Conservation (phyloP, 1,284 basidiomycete genomes). For the Irpex lacteus region DNA sequence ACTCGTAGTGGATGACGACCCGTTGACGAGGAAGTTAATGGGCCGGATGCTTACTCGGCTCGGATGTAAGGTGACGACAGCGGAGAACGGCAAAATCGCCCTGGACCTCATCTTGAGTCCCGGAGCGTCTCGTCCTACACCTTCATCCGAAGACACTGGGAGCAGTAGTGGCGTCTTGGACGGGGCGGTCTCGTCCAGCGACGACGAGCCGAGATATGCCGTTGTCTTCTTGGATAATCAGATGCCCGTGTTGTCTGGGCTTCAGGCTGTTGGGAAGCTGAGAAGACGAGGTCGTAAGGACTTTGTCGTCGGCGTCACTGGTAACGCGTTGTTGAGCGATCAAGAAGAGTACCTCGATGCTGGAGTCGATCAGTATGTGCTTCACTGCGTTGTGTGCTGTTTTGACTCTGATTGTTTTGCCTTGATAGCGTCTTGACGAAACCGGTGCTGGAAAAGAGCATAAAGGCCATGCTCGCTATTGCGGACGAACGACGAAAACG, state of each 20-base stretch:
- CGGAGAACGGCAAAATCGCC: constrained; percentile 87
- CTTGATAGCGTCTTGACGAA: constrained; percentile 33
- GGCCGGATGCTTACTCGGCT: constrained; percentile 77
- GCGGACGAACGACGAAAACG: constrained; percentile 32
- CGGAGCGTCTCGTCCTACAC: constrained; percentile 22
- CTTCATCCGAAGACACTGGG: constrained; percentile 32
- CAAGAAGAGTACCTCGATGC: constrained; percentile 77
- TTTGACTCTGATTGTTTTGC: constrained; percentile 14
- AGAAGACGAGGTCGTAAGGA: constrained; percentile 64
- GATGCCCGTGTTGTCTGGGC: constrained; percentile 81
- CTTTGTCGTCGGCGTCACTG: constrained; percentile 79
- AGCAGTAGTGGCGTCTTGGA: constrained; percentile 21
- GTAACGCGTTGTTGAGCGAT: constrained; percentile 68
- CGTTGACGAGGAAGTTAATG: constrained; percentile 82
- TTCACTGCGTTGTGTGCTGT: neutral
- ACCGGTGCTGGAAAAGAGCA: constrained; percentile 35
- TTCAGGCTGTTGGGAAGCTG: constrained; percentile 68
- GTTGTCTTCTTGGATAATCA: constrained; percentile 86
- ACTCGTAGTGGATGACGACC: constrained; percentile 78
- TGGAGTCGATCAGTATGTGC: constrained; percentile 70
- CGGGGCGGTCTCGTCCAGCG: constrained; percentile 11
- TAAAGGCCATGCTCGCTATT: constrained; percentile 33
- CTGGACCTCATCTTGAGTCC: constrained; percentile 67
- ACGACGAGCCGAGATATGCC: constrained; percentile 48
- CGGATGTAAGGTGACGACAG: constrained; percentile 75